Evolutionary conservation across 768 basidiomycete species (phyloP), one percentile per base, ranked within the genome.

Genomic region (Lyophyllum atratum): DNA sequence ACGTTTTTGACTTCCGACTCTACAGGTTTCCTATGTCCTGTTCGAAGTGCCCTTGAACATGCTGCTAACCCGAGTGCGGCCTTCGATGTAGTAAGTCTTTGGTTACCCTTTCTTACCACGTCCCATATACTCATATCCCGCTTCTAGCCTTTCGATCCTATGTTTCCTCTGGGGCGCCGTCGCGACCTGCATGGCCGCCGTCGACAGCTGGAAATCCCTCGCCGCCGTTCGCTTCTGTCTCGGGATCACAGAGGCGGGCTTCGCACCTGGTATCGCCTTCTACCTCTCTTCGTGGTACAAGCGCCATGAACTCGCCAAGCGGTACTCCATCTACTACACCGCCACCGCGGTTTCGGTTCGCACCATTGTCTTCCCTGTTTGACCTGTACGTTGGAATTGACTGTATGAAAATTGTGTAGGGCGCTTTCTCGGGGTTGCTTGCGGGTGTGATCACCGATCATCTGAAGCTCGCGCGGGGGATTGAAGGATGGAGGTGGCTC

Each of bases 41-140:
- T 67, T 67, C 47, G 66, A 69, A 52, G 55, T 64, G 7, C 68
- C 66, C 6, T 64, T 63, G 24, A 69, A 68, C 52, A 61, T 69
- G 58, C 42, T 68, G 33, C 54, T 69, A 22, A 63, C 59, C 7
- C 55, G 64, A 5, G 39, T 60, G 6, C 50, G 64, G 22, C 65
- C 67, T 21, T 60, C 56, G 1, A 11, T 54, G n/a, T 63, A 55
- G 61, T 40, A 40, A 40, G 39, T n/a, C 12, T 12, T 37, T n/a
- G 11, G 17, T 10, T 19, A n/a, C 1, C 39, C 19, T 40, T 15
- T 14, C 37, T 4, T 10, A 39, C 9, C 11, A 39, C 6, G 7
- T 40, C 4, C 56, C 8, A 31, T 11, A 4, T 19, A 33, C 33
- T 34, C 21, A 26, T 19, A n/a, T 7, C 28, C 1, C 19, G 21